A percentile compares a stretch with the other conserved stretches of the same genome.
Evolutionary conservation across 2,329 filamentous ascomycete genomes (phyloP).

Genomic region (Catunica adiposa): DNA sequence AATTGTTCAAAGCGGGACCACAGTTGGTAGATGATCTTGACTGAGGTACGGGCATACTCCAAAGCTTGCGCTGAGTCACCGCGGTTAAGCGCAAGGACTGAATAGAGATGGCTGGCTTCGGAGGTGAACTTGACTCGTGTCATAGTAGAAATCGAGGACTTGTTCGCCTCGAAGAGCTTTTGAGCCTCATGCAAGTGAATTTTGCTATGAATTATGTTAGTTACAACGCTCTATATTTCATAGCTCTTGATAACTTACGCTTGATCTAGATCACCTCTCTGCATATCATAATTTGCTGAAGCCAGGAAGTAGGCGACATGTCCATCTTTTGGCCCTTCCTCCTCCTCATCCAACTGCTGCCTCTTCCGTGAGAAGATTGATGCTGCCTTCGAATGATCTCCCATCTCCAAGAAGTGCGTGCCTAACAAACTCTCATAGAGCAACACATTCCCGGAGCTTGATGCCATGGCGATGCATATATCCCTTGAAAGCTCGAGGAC

Average conservation of each 20-base stretch:
- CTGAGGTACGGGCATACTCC: conserved; percentile 37
- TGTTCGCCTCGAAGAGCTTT: conserved; percentile 13
- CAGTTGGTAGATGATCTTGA: conserved; percentile 38
- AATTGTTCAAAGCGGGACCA: conserved; percentile 34
- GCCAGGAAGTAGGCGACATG: conserved; percentile 41
- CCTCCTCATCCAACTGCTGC: conserved; percentile 29
- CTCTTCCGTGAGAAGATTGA: conserved; percentile 39
- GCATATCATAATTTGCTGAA: conserved; percentile 57
- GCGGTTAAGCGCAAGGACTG: conserved; percentile 45
- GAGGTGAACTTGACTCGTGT: conserved; percentile 29
- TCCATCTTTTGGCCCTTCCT: conserved; percentile 23
- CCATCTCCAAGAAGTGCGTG: conserved; percentile 36
- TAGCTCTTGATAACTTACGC: too few relatives aligned
- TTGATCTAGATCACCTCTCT: conserved; percentile 47
- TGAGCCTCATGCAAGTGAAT: conserved; percentile 8
- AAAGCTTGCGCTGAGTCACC: conserved; percentile 44
- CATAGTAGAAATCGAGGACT: conserved; percentile 26
- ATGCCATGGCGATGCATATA: conserved; percentile 22
- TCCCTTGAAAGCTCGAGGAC: conserved; percentile 30
- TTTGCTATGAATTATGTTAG: background rate
- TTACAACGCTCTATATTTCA: too few relatives aligned
- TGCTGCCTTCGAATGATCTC: conserved; percentile 33
- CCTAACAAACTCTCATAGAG: conserved; percentile 32
- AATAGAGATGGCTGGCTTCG: conserved; percentile 36
- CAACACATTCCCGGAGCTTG: conserved; percentile 24